These are phyloP conservation scores for Candida quercuum DNA, from an alignment of 805 yeast genomes.

Conservation along the genomic window DNA sequence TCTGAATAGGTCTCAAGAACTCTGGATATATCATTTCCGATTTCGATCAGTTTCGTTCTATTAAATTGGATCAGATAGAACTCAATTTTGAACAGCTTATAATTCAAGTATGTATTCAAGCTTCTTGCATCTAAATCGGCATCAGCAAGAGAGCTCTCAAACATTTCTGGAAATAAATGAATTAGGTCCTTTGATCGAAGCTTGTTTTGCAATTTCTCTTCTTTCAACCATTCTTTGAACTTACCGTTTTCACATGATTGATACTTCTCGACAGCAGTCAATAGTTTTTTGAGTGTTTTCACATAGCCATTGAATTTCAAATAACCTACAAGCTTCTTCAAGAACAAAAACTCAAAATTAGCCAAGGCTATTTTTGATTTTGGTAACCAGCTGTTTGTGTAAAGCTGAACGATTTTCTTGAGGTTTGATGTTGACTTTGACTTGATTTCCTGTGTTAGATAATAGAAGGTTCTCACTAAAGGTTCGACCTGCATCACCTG, in stretches of 20 bases:
- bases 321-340: constrained; percentile 14
- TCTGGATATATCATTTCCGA: constrained; percentile 3
- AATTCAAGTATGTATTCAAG: constrained; percentile 6
- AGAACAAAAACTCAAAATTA: constrained; percentile 13
- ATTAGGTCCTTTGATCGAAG: constrained; percentile 8
- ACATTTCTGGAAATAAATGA: constrained; percentile 1
- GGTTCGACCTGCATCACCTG: constrained; percentile 18
- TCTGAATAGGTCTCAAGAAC: background rate
- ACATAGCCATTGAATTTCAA: constrained; percentile 17
- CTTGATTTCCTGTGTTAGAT: constrained; percentile 28
- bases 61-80: constrained; percentile 12
- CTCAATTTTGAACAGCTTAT: constrained; percentile 12
- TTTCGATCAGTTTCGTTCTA: constrained; percentile 5
- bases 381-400: constrained; percentile 27
- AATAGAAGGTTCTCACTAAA: constrained; percentile 29
- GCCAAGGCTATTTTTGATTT: constrained; percentile 11
- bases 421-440: constrained; percentile 27
- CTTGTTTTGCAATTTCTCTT: constrained; percentile 9
- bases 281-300: constrained; percentile 8
- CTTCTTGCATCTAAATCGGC: too few relatives aligned
- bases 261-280: constrained; percentile 12
- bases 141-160: too few relatives aligned
- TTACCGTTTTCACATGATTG: background rate
- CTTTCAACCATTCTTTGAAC: constrained; percentile 14
- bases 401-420: constrained; percentile 25